Evolutionary conservation across 2,329 filamentous ascomycete species (phyloP), one percentile per base, ranked within the genome.

Genomic region (Apiospora aurea): DNA sequence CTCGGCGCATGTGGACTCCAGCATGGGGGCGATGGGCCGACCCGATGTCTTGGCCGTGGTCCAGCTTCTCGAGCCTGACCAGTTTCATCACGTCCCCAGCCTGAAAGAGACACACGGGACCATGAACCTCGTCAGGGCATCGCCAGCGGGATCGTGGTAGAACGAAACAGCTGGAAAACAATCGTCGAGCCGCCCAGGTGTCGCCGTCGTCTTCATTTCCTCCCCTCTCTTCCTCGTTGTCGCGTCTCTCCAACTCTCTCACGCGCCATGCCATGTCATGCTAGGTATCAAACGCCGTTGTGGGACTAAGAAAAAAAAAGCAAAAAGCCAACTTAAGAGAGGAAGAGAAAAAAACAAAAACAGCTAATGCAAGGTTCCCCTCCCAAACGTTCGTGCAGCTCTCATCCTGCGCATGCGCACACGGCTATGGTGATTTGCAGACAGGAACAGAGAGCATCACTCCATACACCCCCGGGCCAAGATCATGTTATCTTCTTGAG

Each of bases 211-310:
- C 46, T 41, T 64, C 57, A 10, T 41, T 64, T 10, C 57, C 10
- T 41, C 21, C 34, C 46, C 21, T 41, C 29, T 34, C 16, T 6
- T 41, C 57, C 57, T n/a, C 29, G 13, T n/a, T n/a, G 18, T 49
- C 34, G n/a, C 16, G 21, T 64, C 57, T 64, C 29, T 64, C 5
- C 18, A 8, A n/a, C 34, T n/a, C 10, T n/a, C 34, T 24, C 57
- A 64, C 53, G 53, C 57, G 41, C 57, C 57, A 64, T 64, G 57
- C 34, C 57, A 64, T 34, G 57, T 64, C 57, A 64, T 64, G 57
- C 57, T 64, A 64, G 57, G 57, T 64, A 64, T 64, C 57, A 64
- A 64, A 64, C 57, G 57, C 57, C 57, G 34, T 64, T n/a, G 21
- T 64, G 57, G 34, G 41, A 64, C 57, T 64, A 64, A 24, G 34